These are phyloP conservation scores for Aspergillus unguis DNA, from an alignment of 2,329 filamentous ascomycete genomes.

Conservation along the genomic window DNA sequence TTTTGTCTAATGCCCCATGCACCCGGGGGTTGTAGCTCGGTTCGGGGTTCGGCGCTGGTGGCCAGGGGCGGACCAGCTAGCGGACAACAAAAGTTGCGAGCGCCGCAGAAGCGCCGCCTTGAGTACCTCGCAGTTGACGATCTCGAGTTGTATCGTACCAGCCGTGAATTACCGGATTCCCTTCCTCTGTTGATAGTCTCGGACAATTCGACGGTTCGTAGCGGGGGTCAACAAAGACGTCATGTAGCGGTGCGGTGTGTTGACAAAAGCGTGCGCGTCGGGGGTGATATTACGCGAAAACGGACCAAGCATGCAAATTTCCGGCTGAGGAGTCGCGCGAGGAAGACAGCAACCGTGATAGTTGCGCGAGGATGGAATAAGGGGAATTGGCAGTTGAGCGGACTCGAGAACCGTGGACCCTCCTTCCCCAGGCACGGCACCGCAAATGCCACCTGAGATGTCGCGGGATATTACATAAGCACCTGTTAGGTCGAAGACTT, in stretches of 20 bases:
- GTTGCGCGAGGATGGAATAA: background rate
- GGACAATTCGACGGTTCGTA: conserved; percentile 17
- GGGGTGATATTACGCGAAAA: conserved; percentile 11
- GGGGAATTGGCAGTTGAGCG: conserved; percentile 6
- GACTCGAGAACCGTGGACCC: conserved; percentile 10
- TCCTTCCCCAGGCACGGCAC: conserved; percentile 18
- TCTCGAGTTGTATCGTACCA: background rate
- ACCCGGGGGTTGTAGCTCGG: conserved; percentile 22
- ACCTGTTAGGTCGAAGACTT: background rate
- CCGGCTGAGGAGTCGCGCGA: conserved; percentile 3
- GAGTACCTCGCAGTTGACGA: conserved; percentile 14
- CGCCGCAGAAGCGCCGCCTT: conserved; percentile 32
- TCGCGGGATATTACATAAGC: conserved; percentile 30
- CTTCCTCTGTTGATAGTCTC: conserved; percentile 1
- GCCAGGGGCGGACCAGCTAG: conserved; percentile 13
- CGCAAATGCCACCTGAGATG: conserved; percentile 30
- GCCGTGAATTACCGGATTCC: background rate
- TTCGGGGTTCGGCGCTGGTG: conserved; percentile 13
- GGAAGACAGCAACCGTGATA: background rate
- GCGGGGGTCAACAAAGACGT: conserved; percentile 36
- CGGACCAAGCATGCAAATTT: conserved; percentile 3
- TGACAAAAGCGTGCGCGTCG: conserved; percentile 20
- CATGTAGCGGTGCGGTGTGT: conserved; percentile 27
- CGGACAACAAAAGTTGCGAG: conserved; percentile 28
- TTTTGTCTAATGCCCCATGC: conserved; percentile 44